Base-by-base conservation (phyloP, 2,329 filamentous ascomycete species). In the Ambrosiella xylebori region DNA sequence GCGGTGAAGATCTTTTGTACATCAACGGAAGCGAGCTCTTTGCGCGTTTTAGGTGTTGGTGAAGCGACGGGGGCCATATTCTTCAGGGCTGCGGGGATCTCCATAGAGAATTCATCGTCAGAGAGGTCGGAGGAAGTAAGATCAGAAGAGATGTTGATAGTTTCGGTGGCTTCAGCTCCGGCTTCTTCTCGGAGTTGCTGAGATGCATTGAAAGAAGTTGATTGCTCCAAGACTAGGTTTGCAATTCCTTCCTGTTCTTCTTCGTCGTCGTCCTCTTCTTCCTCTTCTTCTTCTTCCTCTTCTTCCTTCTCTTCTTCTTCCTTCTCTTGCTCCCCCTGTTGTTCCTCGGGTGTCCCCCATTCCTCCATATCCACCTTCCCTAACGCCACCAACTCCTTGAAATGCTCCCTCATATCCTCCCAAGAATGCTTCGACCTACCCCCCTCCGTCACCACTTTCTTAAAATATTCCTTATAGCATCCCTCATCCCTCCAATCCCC, bases 401-500 rank as follows among this genome's bases (percentile, higher is more conserved):
- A 57, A 45, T 61, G 59, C 27, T 49, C 49, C 47, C 52, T 47
- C 45, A 54, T 57, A 12, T 51, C 50, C 9, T 58, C 52, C 59
- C 57, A 59, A 3, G 54, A 54, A 41, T 51, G 57, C 27, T 57
- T 57, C 13, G 51, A 40, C 50, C 45, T 44, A 1, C 40, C 37
- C 39, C n/a, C n/a, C 37, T 19, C 8, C 2, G n/a, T 49, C 35
- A 57, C n/a, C 15, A 41, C 27, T 19, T 54, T 17, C n/a, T 54
- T 41, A 13, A 17, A 39, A n/a, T 54, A 37, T 2, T 19, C 35
- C 37, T 62, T 53, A 39, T 63, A 63, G 3, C 61, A 40, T 2
- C 41, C 15, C n/a, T 52, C 57, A 39, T 58, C 56, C 19, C 59
- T 56, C 62, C 62, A 63, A 53, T 59, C 52, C 9, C 58, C 59